phyloP scores from a whole-genome alignment of 345 rosid species.

The Syzygium aqueum region DNA sequence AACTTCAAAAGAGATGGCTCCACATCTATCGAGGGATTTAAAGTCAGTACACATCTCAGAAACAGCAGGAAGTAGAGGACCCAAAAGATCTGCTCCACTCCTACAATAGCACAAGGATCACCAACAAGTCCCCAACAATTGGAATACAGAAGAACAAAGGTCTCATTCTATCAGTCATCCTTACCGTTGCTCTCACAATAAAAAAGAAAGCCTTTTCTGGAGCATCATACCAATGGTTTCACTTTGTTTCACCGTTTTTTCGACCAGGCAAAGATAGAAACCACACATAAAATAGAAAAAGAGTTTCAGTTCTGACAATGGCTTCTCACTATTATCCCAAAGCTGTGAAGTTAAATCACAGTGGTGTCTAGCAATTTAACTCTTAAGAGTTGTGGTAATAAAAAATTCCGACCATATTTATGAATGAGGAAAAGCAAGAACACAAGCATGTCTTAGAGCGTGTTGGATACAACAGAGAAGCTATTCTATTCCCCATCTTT shows the following conservation, averaged over 20 bases:
- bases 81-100: conserved; percentile 95
- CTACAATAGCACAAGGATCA: conserved; percentile 21
- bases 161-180: too few relatives aligned
- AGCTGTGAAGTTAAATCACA: background rate
- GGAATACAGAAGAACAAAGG: too few relatives aligned
- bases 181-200: too few relatives aligned
- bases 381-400: background rate
- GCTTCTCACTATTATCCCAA: background rate
- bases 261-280: background rate
- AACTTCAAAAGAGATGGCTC: too few relatives aligned
- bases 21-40: conserved; percentile 54
- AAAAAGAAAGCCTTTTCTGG: too few relatives aligned
- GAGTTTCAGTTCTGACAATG: background rate
- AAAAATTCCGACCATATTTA: background rate
- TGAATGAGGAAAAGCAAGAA: background rate
- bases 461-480: background rate
- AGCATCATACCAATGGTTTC: background rate
- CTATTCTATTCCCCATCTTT: background rate
- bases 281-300: background rate
- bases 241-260: background rate
- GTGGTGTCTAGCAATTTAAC: background rate
- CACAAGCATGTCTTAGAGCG: background rate
- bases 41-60: conserved; percentile 96
- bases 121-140: background rate
- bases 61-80: conserved; percentile 93